Base-by-base conservation (phyloP, 306 rosid genomes). In the Abrus precatorius region DNA sequence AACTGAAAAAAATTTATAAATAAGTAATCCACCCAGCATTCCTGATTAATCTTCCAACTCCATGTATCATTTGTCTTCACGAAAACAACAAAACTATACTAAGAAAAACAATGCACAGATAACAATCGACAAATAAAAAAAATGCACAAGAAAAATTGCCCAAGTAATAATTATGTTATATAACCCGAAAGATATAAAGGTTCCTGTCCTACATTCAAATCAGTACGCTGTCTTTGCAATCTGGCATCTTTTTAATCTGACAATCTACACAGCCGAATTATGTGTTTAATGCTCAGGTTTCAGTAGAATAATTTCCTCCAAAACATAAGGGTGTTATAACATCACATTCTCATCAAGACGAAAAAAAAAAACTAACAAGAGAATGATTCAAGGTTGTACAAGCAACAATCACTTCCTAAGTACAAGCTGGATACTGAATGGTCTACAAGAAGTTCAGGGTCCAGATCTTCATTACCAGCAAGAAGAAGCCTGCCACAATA, bases 311-410 rank as follows among this genome's bases (percentile, higher is more conserved):
- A 73, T 36, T 60, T 65, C 82, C 67, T 66, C 77, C 70, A 45
- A 47, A 80, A 80, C 79, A 78, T 43, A 53, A 76, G 2, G 63
- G 45, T 75, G 74, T 77, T 72, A 67, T 65, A 79, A 68, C 54
- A 67, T 36, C 65, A 77, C 55, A 60, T 43, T 67, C 81, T 83
- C 75, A 73, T 74, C 81, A 80, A 53, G 2, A 61, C 73, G 81
- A 60, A 75, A 76, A 27, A n/a, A 85, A 61, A 9, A 20, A 72
- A 80, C 76, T 32, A 66, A 53, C 54, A 66, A 50, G 71, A 68
- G 72, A 72, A 52, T 63, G 74, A 64, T 65, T 77, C 71, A 66
- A 61, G 84, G 85, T 83, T 49, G 75, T 77, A 71, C 91, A 88
- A 50, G 73, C 63, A 74, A 77, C 73, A 54, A 69, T 75, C 36